Base-by-base conservation (phyloP, 371 early-diverging fungal genomes). In the Modicella reniformis region DNA sequence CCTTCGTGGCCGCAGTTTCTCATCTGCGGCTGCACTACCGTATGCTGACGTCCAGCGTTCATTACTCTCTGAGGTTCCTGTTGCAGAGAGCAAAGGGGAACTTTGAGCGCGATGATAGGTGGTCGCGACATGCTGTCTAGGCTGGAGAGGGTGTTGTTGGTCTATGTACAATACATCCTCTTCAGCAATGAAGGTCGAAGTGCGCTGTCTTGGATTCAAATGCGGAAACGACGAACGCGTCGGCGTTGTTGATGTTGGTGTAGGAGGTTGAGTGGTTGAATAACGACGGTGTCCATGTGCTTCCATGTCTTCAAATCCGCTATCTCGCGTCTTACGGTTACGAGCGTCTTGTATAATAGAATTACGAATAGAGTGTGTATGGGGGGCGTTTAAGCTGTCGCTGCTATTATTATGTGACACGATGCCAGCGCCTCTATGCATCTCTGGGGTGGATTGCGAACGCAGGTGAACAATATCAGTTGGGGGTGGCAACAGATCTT, bases 311-410 rank as follows among this genome's bases (percentile, higher is more conserved):
- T 59, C 70, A 15, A 70, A 70, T 6, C 66, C 67, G 50, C 67
- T 70, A n/a, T 70, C 75, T 7, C 75, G 57, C 17, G 67, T 33
- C 51, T 58, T 66, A 3, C 73, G 61, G 32, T 56, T 50, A 28
- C 54, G 69, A 41, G 25, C 44, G 4, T 61, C 57, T 23, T 34
- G 33, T 21, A 68, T 15, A 13, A 57, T 28, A 3, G 62, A 55
- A 44, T 34, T 48, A 40, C 57, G 62, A 33, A 23, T 49, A 33
- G 41, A 13, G 12, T 21, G 2, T 17, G 0, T n/a, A 17, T 12
- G 7, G 40, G 17, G 51, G 17, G 44, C 6, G 32, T 15, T 15
- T 37, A 65, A 23, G 21, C 50, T 29, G 4, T 57, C 58, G 21
- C 58, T 54, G 32, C 40, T 59, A 26, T 51, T 50, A 47, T 30